A percentile compares a stretch with the other conserved stretches of the same genome.
These are phyloP conservation scores for Aphanomyces stellatus DNA, from an alignment of 352 stramenopile genomes.

Conservation along the genomic window DNA sequence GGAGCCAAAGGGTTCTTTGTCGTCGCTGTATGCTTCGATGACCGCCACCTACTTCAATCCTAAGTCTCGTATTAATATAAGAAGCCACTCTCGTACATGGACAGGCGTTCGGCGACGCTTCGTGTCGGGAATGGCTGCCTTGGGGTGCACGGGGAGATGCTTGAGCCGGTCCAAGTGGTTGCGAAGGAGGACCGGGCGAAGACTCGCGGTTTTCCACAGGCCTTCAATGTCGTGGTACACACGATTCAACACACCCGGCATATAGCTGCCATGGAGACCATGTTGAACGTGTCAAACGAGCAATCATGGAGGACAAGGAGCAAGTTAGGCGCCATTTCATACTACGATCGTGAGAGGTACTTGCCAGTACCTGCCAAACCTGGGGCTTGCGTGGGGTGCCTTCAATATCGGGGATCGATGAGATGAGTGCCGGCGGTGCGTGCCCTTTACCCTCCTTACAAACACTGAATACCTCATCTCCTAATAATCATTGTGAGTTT, in stretches of 20 bases:
- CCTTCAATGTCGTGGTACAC: slow-evolving; percentile 67
- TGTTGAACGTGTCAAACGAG: slow-evolving; percentile 82
- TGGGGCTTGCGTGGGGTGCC: slow-evolving; percentile 71
- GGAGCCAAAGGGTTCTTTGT: background rate
- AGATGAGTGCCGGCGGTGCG: slow-evolving; percentile 86
- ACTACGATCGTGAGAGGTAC: too few species aligned
- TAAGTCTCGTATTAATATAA: slow-evolving; percentile 29
- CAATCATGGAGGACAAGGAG: slow-evolving; percentile 97
- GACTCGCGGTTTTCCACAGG: slow-evolving; percentile 74
- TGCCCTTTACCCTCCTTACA: slow-evolving; percentile 83
- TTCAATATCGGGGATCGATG: slow-evolving; percentile 88
- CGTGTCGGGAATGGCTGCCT: slow-evolving; percentile 45
- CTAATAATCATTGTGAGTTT: too few species aligned
- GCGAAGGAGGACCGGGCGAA: slow-evolving; percentile 61
- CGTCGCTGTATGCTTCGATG: slow-evolving; percentile 40
- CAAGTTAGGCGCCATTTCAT: slow-evolving; percentile 91
- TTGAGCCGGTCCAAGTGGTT: slow-evolving; percentile 61
- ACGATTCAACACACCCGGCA: slow-evolving; percentile 60
- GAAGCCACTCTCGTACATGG: slow-evolving; percentile 38
- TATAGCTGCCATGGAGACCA: slow-evolving; percentile 47
- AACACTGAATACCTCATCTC: too few species aligned
- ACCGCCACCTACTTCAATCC: slow-evolving; percentile 17
- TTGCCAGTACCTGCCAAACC: too few species aligned
- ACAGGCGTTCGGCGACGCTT: slow-evolving; percentile 41
- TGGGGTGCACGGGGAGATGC: slow-evolving; percentile 31